Evolutionary conservation across 2,329 filamentous ascomycete species (phyloP), one percentile per base, ranked within the genome.

Genomic region (Byssochlamys sp.): DNA sequence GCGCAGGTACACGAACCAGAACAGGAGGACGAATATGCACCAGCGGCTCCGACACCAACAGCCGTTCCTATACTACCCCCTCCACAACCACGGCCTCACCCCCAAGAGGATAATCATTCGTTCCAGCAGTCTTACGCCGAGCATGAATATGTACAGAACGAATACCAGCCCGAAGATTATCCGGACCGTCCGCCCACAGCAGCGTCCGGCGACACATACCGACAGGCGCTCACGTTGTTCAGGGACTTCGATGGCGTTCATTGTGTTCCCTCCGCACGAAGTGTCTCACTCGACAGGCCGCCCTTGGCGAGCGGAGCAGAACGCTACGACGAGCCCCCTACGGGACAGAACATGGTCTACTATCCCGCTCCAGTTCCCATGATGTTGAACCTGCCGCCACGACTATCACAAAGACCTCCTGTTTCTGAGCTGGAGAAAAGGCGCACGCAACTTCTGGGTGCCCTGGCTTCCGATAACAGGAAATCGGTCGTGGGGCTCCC

Each of bases 331-430:
- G 69, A 75, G 57, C 70, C 74, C 2, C 69, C 67, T 54, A 86
- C 86, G 1, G 87, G 84, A 3, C 84, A 92, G 63, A 80, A 86
- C 64, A 96, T 97, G 89, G 84, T 96, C 9, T 97, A 87, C 73
- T 99, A 99, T 71, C 94, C 94, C 12, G 94, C 94, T 2, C 91
- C 90, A 1, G 94, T 99, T 2, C 94, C 94, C 2, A 86, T 88
- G 61, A 91, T 95, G 86, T 81, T 99, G 58, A 97, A 96, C 66
- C 77, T 99, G 11, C 94, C 94, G 0, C 90, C 91, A 51, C 89
- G 90, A 65, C 77, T 97, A 54, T 95, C 91, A 0, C 89, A 86
- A 65, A 81, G 85, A 55, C 84, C 87, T 7, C 82, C 87, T 55
- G 75, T 82, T 2, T 75, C 80, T 9, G 80, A 85, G 4, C 81